Evolutionary conservation across 2,329 filamentous ascomycete genomes (phyloP).

Genomic region (Neopestalotiopsis rosae): DNA sequence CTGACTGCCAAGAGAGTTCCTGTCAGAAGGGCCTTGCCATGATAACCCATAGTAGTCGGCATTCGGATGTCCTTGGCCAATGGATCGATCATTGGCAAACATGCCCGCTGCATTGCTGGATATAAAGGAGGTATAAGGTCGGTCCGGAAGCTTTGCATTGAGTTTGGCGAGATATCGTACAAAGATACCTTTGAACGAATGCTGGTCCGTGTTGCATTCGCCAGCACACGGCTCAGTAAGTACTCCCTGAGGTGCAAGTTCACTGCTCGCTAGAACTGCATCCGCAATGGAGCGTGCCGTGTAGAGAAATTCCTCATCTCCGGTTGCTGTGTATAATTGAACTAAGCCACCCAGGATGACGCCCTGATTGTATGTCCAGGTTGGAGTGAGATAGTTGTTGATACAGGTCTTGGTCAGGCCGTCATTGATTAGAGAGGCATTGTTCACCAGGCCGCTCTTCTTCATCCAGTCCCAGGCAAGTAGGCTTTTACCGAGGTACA

Average conservation of each 20-base stretch:
- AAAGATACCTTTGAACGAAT: conserved; percentile 69
- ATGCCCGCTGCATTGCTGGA: conserved; percentile 56
- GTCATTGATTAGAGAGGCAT: conserved; percentile 45
- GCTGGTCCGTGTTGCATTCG: conserved; percentile 41
- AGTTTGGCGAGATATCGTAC: conserved; percentile 59
- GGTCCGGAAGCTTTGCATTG: conserved; percentile 48
- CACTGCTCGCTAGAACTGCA: conserved; percentile 37
- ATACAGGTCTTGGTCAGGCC: conserved; percentile 40
- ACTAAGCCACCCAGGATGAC: conserved; percentile 63
- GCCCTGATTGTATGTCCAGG: conserved; percentile 62
- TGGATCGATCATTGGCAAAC: conserved; percentile 53
- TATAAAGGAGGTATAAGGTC: conserved; percentile 51
- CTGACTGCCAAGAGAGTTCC: conserved; percentile 54
- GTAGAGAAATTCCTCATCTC: conserved; percentile 26
- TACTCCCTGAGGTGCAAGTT: conserved; percentile 43
- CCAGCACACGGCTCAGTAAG: conserved; percentile 46
- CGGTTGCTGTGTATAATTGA: conserved; percentile 52
- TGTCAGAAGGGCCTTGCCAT: conserved; percentile 58
- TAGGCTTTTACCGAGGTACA: conserved; percentile 46
- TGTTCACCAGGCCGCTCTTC: conserved; percentile 45
- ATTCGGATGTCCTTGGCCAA: conserved; percentile 32
- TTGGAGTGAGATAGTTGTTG: conserved; percentile 32
- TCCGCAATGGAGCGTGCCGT: conserved; percentile 33
- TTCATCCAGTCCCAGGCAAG: conserved; percentile 50
- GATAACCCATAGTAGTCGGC: conserved; percentile 48